Evolutionary conservation across 371 early-diverging fungal species (phyloP), one percentile per base, ranked within the genome.

Genomic region (Circinella minor): DNA sequence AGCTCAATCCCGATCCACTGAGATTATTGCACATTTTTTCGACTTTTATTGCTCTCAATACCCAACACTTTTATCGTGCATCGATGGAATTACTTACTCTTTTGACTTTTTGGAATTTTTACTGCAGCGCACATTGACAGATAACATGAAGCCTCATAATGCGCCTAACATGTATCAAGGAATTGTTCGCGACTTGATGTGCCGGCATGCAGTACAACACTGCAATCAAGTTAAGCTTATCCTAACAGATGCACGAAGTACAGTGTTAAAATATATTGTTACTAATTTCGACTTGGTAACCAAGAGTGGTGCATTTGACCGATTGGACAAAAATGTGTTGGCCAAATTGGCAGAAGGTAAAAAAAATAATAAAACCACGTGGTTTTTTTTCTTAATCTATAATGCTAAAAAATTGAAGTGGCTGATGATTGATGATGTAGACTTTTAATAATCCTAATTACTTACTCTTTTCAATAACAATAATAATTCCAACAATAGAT

Each of bases 51-150:
- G 78, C 48, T 71, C 75, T 7, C 71, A 79, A 59, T 83, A 80
- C 39, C 81, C 83, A 1, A 77, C 79, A 4, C 47, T 83, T 10
- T 54, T 80, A 36, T 80, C 80, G 4, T 83, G 81, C 39, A 77
- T 83, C 27, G 83, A 83, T 66, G 83, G 81, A 2, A 76, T 83
- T 61, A 77, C 73, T 15, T 80, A 80, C 18, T 76, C 83, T 0
- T 74, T 74, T 63, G 81, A 77, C 10, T 83, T 80, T 62, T 47
- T 80, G 0, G 77, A 80, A 43, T 77, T 78, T 64, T 55, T 83
- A 9, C 27, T 82, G 27, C 63, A 68, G 10, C 75, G 73, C 38
- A 67, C 76, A 4, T 27, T 82, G 36, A 72, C 77, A 43, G 75
- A 78, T 48, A 72, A 79, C 65, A 77, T 82, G 80, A 70, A 69